A percentile compares a stretch with the other conserved stretches of the same genome.
Conservation (phyloP, 169 alveolate species). For the Plasmodium blacklocki region DNA sequence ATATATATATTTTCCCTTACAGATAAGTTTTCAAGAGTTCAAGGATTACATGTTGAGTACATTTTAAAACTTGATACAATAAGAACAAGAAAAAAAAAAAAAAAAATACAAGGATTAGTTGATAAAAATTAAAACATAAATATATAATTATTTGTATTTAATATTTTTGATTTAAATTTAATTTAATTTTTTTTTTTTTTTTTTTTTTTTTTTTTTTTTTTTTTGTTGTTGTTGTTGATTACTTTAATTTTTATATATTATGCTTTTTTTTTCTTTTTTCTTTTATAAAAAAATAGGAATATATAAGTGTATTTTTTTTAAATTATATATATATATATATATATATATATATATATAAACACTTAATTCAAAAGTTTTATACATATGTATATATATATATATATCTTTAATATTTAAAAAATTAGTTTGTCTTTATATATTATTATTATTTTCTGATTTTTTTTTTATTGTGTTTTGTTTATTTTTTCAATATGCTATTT, state of each 20-base stretch:
- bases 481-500: constrained; percentile 22
- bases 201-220: neutral
- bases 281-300: neutral
- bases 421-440: constrained; percentile 18
- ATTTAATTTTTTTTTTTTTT: neutral
- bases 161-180: too few relatives aligned
- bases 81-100: neutral
- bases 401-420: constrained; percentile 16
- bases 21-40: constrained; percentile 70
- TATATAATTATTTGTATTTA: too few relatives aligned
- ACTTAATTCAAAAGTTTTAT: constrained; percentile 20
- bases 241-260: too few relatives aligned
- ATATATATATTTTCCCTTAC: neutral
- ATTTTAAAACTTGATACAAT: constrained; percentile 23
- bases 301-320: constrained; percentile 10
- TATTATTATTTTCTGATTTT: neutral
- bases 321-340: constrained; percentile 11
- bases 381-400: neutral
- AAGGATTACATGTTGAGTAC: constrained; percentile 62
- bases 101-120: neutral
- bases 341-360: constrained; percentile 14
- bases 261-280: neutral
- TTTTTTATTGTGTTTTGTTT: constrained; percentile 24
- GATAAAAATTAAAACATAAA: neutral
- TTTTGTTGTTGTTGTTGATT: neutral